A percentile compares a stretch with the other conserved stretches of the same genome.
phyloP scores from a whole-genome alignment of 805 yeast species.

The Teunomyces cretensis region DNA sequence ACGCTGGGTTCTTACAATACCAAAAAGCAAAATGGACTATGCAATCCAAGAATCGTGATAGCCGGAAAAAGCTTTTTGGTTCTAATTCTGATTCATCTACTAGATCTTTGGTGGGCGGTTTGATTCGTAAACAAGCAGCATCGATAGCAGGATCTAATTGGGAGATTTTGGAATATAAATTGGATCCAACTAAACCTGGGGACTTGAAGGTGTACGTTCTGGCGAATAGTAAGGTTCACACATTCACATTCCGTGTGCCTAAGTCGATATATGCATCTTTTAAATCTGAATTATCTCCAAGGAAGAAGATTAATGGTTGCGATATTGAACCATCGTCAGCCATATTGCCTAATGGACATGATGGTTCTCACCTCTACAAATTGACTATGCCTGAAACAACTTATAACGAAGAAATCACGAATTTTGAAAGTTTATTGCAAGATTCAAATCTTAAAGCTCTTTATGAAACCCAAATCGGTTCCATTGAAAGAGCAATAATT shows the following conservation, averaged over 20 bases:
- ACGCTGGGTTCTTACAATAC: conserved; percentile 64
- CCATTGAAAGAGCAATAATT: conserved; percentile 73
- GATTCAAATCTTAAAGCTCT: conserved; percentile 62
- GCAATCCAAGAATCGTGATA: conserved; percentile 67
- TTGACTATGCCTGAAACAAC: conserved; percentile 66
- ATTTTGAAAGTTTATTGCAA: conserved; percentile 62
- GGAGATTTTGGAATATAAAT: conserved; percentile 77
- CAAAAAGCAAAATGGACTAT: conserved; percentile 87
- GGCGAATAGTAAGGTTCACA: conserved; percentile 71
- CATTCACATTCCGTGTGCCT: conserved; percentile 70
- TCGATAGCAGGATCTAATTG: conserved; percentile 74
- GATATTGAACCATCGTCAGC: conserved; percentile 58
- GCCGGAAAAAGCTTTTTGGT: conserved; percentile 82
- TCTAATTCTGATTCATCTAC: conserved; percentile 49
- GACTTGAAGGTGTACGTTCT: conserved; percentile 68
- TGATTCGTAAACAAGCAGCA: conserved; percentile 78
- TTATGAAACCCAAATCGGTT: conserved; percentile 70
- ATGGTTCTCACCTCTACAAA: conserved; percentile 53
- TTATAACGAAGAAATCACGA: conserved; percentile 55
- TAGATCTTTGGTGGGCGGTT: conserved; percentile 61
- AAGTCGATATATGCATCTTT: conserved; percentile 70
- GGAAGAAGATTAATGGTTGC: conserved; percentile 45
- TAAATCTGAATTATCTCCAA: conserved; percentile 47
- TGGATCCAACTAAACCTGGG: conserved; percentile 61
- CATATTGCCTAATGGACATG: conserved; percentile 69